Base-by-base conservation (phyloP, 129 eudicot genomes). In the Pulicaria dysenterica region DNA sequence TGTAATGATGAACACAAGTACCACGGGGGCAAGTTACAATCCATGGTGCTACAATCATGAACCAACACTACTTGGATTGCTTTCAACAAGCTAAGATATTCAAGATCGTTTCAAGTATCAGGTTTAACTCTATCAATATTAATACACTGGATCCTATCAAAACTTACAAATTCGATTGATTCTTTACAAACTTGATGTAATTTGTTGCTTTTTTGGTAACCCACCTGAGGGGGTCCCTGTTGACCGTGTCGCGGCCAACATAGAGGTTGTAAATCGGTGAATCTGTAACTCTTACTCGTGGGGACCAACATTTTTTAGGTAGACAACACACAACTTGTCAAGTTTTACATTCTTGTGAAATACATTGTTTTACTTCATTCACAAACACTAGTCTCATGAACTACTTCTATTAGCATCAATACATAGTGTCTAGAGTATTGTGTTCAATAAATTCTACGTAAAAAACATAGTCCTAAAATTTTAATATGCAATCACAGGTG, bases 21-120 rank as follows among this genome's bases (percentile, higher is more conserved):
- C 69, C 47, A 76, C 61, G 42, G 47, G 39, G 19, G 16, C 60
- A 44, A 94, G 78, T 19, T 80, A 79, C 64, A 80, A 80, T 70
- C 84, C 87, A 74, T 87, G 95, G 95, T 92, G 94, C 57, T 83
- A 83, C 69, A 73, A 83, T 69, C 85, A 77, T 45, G 97, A 88
- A 63, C 68, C 83, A 11, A 50, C 82, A 6, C 79, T 85, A 58
- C 82, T 88, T 56, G 80, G 90, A 53, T 68, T 88, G 69, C 86
- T 89, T 17, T 88, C 85, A 62, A 75, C 72, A n/a, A 76, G 46
- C 71, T 74, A 60, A 60, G 60, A 69, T 39, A 51, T 50, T 1
- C 5, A 31, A n/a, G 41, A 17, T 55, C 65, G 8, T 70, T 41
- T 69, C 58, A 68, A 50, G 63, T 53, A 36, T 16, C 4, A 31